Evolutionary conservation across 108 stramenopile genomes (phyloP).

Genomic region (Stephanodiscus triporus): DNA sequence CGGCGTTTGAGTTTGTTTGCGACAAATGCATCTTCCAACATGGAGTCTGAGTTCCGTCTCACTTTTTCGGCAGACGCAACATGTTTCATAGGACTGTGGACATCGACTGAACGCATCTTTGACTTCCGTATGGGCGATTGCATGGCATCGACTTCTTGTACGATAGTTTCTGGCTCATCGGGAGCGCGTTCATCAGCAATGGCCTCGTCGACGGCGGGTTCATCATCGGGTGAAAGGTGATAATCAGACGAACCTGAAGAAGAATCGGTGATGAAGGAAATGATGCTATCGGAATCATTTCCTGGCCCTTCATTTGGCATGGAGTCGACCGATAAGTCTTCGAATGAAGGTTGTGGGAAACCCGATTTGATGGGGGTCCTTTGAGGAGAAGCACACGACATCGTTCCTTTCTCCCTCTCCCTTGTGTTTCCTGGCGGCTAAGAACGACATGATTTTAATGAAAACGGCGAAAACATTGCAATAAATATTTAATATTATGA

Average conservation of each 20-base stretch:
- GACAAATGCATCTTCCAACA: constrained; percentile 53
- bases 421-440: too few relatives aligned
- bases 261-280: background rate
- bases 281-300: background rate
- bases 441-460: background rate
- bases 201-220: background rate
- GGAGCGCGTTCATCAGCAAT: background rate
- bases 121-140: constrained; percentile 21
- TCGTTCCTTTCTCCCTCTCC: background rate
- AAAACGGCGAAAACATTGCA: background rate
- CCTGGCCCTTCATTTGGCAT: background rate
- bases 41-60: constrained; percentile 51
- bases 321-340: background rate
- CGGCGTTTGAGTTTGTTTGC: constrained; percentile 40
- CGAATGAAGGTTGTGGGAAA: background rate
- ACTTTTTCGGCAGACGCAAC: constrained; percentile 44
- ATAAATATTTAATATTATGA: background rate
- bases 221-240: background rate
- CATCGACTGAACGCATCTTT: constrained; percentile 32
- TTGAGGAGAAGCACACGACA: too few relatives aligned
- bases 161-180: constrained; percentile 3
- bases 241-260: background rate
- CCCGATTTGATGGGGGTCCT: background rate
- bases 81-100: constrained; percentile 28
- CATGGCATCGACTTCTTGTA: constrained; percentile 2